Conservation (phyloP, 257 asterid species). For the Petrea volubilis region DNA sequence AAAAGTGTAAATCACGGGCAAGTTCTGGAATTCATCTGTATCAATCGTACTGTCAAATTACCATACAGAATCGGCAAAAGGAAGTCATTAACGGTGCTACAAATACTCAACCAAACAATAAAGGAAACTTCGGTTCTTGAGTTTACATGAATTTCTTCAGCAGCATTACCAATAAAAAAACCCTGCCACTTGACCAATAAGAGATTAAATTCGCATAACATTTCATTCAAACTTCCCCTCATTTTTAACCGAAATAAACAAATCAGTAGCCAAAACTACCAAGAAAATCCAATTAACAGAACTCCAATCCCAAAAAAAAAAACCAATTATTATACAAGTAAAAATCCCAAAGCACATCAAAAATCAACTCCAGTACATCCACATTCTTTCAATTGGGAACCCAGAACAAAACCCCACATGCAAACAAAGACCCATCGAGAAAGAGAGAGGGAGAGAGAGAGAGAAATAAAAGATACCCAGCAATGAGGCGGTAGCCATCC, state of each 20-base stretch:
- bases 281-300: slow-evolving; percentile 12
- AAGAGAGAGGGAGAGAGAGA: too few relatives aligned
- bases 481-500: slow-evolving; percentile 87
- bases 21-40: too few relatives aligned
- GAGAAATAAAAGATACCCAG: slow-evolving; percentile 55
- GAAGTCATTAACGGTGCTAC: too few relatives aligned
- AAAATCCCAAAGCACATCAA: slow-evolving; percentile 17
- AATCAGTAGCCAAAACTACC: slow-evolving; percentile 11
- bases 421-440: neutral
- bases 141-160: neutral
- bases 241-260: slow-evolving; percentile 11
- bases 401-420: slow-evolving; percentile 28
- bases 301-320: too few relatives aligned
- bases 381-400: slow-evolving; percentile 19
- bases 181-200: neutral
- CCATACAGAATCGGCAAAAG: too few relatives aligned
- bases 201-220: neutral
- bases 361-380: slow-evolving; percentile 26
- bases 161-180: neutral
- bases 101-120: neutral
- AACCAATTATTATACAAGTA: slow-evolving; percentile 19
- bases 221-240: slow-evolving; percentile 3
- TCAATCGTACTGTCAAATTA: too few relatives aligned
- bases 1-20: neutral
- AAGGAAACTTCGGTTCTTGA: neutral